These are phyloP conservation scores for Barnettozyma botsteinii DNA, from an alignment of 805 yeast genomes.

Conservation along the genomic window DNA sequence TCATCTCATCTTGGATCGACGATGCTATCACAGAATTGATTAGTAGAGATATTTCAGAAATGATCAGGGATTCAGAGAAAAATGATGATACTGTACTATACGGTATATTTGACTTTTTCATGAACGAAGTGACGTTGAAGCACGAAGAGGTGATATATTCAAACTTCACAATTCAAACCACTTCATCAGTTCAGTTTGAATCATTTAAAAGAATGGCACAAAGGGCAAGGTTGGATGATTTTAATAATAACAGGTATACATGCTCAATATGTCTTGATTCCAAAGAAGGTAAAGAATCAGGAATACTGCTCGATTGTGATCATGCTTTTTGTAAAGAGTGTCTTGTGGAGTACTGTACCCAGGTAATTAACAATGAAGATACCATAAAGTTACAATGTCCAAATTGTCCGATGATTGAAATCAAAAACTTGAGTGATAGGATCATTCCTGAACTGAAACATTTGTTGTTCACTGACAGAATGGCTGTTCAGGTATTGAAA, in stretches of 20 bases:
- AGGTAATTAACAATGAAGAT: slow-evolving; percentile 42
- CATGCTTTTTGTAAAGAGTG: slow-evolving; percentile 48
- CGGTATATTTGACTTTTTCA: slow-evolving; percentile 37
- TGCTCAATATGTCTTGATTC: slow-evolving; percentile 56
- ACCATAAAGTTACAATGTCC: slow-evolving; percentile 54
- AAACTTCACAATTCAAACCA: slow-evolving; percentile 6
- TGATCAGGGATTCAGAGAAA: neutral
- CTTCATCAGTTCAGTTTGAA: slow-evolving; percentile 3
- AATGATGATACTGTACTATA: slow-evolving; percentile 34
- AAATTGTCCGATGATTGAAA: slow-evolving; percentile 31
- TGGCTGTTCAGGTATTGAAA: slow-evolving; percentile 32
- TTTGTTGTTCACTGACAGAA: slow-evolving; percentile 36
- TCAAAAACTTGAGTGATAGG: slow-evolving; percentile 18
- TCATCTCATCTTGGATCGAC: neutral
- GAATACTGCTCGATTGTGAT: slow-evolving; percentile 35
- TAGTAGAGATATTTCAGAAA: too few relatives aligned
- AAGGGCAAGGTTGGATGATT: slow-evolving; percentile 23
- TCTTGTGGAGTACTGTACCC: slow-evolving; percentile 35
- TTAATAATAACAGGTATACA: slow-evolving; percentile 33
- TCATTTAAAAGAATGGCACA: slow-evolving; percentile 22
- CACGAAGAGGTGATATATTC: slow-evolving; percentile 12
- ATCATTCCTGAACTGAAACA: slow-evolving; percentile 30
- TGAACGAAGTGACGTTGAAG: slow-evolving; percentile 17
- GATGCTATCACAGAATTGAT: too few relatives aligned
- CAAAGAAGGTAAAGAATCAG: slow-evolving; percentile 36